A percentile compares a stretch with the other conserved stretches of the same genome.
Conservation (phyloP, 225 moss, liverwort and hornwort genomes). For the Antitrichia curtipendula region DNA sequence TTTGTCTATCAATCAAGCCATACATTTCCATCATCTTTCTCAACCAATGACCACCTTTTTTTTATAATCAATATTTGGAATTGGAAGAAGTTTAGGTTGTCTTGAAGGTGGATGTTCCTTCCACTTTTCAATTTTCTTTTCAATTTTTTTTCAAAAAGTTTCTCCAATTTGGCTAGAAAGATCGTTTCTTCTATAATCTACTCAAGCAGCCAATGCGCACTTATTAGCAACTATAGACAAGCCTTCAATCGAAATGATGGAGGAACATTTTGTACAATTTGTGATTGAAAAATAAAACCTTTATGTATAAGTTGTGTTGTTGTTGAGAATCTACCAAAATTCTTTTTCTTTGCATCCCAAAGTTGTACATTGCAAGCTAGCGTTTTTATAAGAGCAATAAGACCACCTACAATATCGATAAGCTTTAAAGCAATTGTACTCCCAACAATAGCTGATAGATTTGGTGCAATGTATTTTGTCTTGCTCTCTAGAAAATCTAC, state of each 20-base stretch:
- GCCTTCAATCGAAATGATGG: conserved; percentile 57
- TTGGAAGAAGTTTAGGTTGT: conserved; percentile 61
- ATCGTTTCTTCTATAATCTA: conserved; percentile 60
- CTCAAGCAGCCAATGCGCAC: conserved; percentile 54
- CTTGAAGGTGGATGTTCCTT: conserved; percentile 68
- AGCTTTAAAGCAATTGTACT: conserved; percentile 80
- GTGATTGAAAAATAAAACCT: conserved; percentile 72
- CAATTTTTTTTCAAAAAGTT: conserved; percentile 45
- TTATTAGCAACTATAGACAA: conserved; percentile 63
- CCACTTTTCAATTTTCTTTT: conserved; percentile 89
- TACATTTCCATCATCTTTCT: conserved; percentile 85
- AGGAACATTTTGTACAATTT: conserved; percentile 77
- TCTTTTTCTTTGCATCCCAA: conserved; percentile 64
- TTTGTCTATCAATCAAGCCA: conserved; percentile 71
- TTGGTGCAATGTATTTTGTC: conserved; percentile 86
- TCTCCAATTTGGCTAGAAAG: conserved; percentile 50
- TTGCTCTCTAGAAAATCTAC: conserved; percentile 69
- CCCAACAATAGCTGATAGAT: conserved; percentile 64
- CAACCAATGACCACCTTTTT: conserved; percentile 59
- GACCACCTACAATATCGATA: conserved; percentile 73
- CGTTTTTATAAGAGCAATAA: conserved; percentile 58
- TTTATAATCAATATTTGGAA: conserved; percentile 67
- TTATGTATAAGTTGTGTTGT: conserved; percentile 56
- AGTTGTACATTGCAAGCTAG: conserved; percentile 76
- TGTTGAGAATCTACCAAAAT: conserved; percentile 60